These are phyloP conservation scores for Yarrowia hollandica DNA, from an alignment of 805 yeast species.

Conservation along the genomic window DNA sequence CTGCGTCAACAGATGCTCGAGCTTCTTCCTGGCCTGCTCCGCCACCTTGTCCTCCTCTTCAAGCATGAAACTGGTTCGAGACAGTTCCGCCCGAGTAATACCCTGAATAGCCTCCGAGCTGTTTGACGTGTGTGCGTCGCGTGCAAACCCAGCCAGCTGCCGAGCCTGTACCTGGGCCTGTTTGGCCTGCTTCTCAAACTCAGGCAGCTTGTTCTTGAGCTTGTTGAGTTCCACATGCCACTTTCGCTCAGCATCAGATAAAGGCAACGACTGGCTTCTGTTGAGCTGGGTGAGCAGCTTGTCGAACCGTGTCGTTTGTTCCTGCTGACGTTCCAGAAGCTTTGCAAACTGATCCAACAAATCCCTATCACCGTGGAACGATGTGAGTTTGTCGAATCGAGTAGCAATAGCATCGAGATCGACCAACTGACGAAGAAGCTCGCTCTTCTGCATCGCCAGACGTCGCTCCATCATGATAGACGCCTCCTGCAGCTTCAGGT, in stretches of 20 bases:
- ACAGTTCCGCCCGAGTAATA: background rate
- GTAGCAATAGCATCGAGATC: constrained; percentile 36
- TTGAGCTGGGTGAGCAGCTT: constrained; percentile 37
- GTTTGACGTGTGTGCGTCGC: background rate
- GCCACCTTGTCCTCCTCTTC: constrained; percentile 10
- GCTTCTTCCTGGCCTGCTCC: background rate
- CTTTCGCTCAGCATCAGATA: constrained; percentile 46
- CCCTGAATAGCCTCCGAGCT: background rate
- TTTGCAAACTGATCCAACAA: constrained; percentile 33
- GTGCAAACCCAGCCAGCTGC: background rate
- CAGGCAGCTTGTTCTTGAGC: constrained; percentile 34
- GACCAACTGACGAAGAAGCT: constrained; percentile 47
- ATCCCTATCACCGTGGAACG: background rate
- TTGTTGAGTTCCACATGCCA: constrained; percentile 51
- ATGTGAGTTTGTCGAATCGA: constrained; percentile 32
- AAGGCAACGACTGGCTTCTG: constrained; percentile 36
- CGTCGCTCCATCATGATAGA: constrained; percentile 45
- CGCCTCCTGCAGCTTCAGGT: constrained; percentile 40
- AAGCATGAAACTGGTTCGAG: constrained; percentile 9
- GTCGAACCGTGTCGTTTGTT: constrained; percentile 41
- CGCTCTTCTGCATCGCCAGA: constrained; percentile 45
- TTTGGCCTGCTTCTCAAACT: constrained; percentile 32
- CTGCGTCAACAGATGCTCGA: background rate
- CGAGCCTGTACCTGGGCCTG: constrained; percentile 29
- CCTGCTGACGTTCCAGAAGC: constrained; percentile 41